Base-by-base conservation (phyloP, 2,329 filamentous ascomycete species). In the Aureobasidium sp. region DNA sequence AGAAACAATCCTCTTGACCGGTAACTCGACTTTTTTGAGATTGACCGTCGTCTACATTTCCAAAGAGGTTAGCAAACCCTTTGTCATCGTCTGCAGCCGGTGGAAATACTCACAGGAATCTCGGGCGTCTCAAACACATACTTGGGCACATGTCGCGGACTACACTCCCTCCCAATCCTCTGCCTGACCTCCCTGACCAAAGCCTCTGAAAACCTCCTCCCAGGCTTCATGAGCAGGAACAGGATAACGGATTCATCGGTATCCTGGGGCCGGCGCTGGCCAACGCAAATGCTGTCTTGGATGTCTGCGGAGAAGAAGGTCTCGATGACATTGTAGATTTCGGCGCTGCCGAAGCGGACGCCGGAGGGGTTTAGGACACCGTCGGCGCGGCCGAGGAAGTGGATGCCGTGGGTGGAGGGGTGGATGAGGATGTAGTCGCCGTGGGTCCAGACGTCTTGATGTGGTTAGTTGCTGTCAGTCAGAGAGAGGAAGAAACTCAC, bases 1-100 rank as follows among this genome's bases (percentile, higher is more conserved):
- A 0, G 83, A 90, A 0, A 94, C 85, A 64, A 94, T 94, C 69
- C 89, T 86, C 75, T 94, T 94, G 31, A 94, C 87, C 0, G 89
- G 89, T 57, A 94, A 67, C 71, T 94, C 89, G 4, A 94, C 89
- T 72, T 94, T 94, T 71, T 94, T 94, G 53, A 89, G 74, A 69
- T 93, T 94, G 64, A 94, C 84, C 0, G 89, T 94, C 0, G 85
- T 88, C 84, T 90, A 49, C 8, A 13, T 9, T 47, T 17, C 47
- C 15, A 27, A n/a, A 42, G 1, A 1, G 13, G 9, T 40, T 13
- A 54, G 33, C 17, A 40, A 13, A 13, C 1, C 19, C 4, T 49
- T 8, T 19, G 4, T 19, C 17, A 11, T 19, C 37, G 3, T 27
- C n/a, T 10, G 15, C 7, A 17, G n/a, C 3, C 15, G 15, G 25